Percentiles rank a stretch among this genome's conserved stretches.
Evolutionary conservation across 768 basidiomycete genomes (phyloP).

Genomic region (Suillus luteus): DNA sequence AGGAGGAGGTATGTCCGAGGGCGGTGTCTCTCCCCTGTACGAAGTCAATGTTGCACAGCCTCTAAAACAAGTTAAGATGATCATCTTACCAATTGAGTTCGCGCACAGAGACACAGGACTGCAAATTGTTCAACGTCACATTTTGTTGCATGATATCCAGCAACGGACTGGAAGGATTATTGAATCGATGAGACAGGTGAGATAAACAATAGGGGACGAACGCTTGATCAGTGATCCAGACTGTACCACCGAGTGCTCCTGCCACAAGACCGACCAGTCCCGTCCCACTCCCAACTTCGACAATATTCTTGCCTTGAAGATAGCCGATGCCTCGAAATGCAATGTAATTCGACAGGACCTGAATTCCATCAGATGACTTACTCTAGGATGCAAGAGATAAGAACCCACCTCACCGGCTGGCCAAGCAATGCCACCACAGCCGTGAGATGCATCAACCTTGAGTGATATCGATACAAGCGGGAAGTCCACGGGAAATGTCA

Average conservation of each 20-base stretch:
- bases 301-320: conserved; percentile 55
- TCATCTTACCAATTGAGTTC: conserved; percentile 74
- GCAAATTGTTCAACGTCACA: conserved; percentile 63
- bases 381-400: conserved; percentile 10
- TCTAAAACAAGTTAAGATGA: conserved; percentile 11
- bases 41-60: conserved; percentile 14
- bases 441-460: conserved; percentile 76
- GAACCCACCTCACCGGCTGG: conserved; percentile 80
- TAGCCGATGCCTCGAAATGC: conserved; percentile 51
- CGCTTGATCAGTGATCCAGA: conserved; percentile 91
- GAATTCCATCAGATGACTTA: conserved; percentile 11
- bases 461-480: conserved; percentile 41
- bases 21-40: conserved; percentile 65
- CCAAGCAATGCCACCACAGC: conserved; percentile 93
- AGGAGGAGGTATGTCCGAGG: conserved; percentile 47
- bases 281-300: conserved; percentile 91
- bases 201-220: conserved; percentile 45
- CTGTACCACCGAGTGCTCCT: conserved; percentile 63
- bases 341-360: conserved; percentile 84
- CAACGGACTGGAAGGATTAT: conserved; percentile 55
- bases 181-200: conserved; percentile 15
- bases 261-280: conserved; percentile 90
- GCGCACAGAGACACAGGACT: conserved; percentile 51
- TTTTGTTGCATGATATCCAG: conserved; percentile 80
- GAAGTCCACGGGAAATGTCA: conserved; percentile 37